Evolutionary conservation across 2,329 filamentous ascomycete genomes (phyloP).

Genomic region (Clarireedia hainanense): DNA sequence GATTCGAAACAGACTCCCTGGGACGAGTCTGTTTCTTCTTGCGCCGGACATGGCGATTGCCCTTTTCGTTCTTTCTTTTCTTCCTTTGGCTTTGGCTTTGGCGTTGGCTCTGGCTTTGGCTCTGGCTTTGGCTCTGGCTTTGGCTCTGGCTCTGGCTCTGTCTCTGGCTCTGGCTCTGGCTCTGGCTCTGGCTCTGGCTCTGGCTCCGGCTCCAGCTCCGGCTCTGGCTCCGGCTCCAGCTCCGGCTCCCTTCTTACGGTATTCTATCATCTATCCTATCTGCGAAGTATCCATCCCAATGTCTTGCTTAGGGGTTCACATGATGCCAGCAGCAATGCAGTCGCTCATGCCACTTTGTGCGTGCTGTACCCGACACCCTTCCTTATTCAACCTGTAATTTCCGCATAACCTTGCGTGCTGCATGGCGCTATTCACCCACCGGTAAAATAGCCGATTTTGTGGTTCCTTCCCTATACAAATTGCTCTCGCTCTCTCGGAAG

Average conservation of each 20-base stretch:
- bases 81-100: neutral
- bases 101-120: too few relatives aligned
- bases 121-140: too few relatives aligned
- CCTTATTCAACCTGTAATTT: slow-evolving; percentile 6
- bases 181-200: too few relatives aligned
- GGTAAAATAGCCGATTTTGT: neutral
- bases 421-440: neutral
- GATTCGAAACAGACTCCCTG: neutral
- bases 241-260: too few relatives aligned
- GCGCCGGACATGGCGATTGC: neutral
- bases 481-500: slow-evolving; percentile 1
- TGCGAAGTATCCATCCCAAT: neutral
- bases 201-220: too few relatives aligned
- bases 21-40: neutral
- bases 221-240: neutral
- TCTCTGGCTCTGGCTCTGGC: too few relatives aligned
- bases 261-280: neutral
- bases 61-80: neutral
- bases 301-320: neutral
- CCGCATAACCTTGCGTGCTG: slow-evolving; percentile 7
- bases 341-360: neutral
- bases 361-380: neutral
- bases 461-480: slow-evolving; percentile 10
- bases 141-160: neutral
- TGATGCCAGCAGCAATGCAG: neutral